These are phyloP conservation scores for Paspalum notatum DNA, from an alignment of 176 grass and related monocot species.

Conservation along the genomic window DNA sequence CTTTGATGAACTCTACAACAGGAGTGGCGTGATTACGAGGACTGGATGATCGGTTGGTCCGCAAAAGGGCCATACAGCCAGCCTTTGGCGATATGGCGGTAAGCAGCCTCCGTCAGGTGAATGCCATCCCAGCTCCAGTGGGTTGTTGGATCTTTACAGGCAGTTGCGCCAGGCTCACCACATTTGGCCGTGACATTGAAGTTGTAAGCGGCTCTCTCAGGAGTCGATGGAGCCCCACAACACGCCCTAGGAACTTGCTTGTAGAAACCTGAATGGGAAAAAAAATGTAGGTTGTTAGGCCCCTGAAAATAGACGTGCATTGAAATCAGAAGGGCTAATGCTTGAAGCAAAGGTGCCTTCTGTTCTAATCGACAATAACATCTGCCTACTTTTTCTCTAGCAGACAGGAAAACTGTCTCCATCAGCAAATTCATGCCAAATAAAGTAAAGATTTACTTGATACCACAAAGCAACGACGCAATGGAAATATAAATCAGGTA, in stretches of 20 bases:
- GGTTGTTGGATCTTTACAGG: conserved; percentile 52
- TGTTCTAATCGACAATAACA: conserved; percentile 27
- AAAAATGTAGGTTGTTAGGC: conserved; percentile 28
- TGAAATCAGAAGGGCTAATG: conserved; percentile 1
- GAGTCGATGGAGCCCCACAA: conserved; percentile 53
- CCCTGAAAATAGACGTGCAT: background rate
- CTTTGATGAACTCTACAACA: conserved; percentile 49
- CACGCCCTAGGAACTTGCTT: conserved; percentile 58
- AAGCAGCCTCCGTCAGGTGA: conserved; percentile 72
- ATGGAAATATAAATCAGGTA: conserved; percentile 27
- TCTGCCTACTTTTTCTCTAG: conserved; percentile 14
- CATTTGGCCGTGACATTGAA: conserved; percentile 59
- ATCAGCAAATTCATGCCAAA: conserved; percentile 29
- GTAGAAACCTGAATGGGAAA: conserved; percentile 53
- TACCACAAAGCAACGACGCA: conserved; percentile 6
- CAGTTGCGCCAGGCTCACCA: conserved; percentile 55
- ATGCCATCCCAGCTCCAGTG: conserved; percentile 73
- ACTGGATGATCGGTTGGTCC: conserved; percentile 57
- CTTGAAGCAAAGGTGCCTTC: conserved; percentile 34
- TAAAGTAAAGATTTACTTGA: conserved; percentile 10
- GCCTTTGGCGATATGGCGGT: conserved; percentile 59
- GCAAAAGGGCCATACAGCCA: conserved; percentile 61
- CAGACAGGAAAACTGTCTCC: conserved; percentile 26
- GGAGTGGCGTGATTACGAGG: conserved; percentile 34
- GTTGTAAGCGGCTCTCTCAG: conserved; percentile 58